These are phyloP conservation scores for Boletellus deceptivus DNA, from an alignment of 1,284 basidiomycete genomes.

Conservation along the genomic window DNA sequence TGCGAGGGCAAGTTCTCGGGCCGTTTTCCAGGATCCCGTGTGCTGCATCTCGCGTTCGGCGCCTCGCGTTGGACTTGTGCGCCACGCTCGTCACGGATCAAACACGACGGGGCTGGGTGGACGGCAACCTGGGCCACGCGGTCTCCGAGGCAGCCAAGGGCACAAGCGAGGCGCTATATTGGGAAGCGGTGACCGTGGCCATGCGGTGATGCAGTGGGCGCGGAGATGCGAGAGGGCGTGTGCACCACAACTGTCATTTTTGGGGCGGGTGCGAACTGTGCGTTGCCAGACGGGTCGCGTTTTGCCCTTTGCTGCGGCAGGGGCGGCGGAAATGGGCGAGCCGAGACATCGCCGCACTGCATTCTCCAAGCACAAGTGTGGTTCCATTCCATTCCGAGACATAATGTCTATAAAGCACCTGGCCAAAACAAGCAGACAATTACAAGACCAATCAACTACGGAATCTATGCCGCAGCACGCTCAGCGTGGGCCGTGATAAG, in stretches of 20 bases:
- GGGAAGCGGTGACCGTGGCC: constrained; percentile 21
- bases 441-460: constrained; percentile 32
- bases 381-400: constrained; percentile 11
- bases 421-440: constrained; percentile 29
- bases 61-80: constrained; percentile 51
- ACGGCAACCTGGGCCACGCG: constrained; percentile 18
- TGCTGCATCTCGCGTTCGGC: constrained; percentile 32
- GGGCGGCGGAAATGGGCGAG: constrained; percentile 18
- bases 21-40: constrained; percentile 68
- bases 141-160: constrained; percentile 30
- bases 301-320: constrained; percentile 20
- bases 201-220: constrained; percentile 10
- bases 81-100: constrained; percentile 29
- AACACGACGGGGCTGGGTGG: constrained; percentile 6
- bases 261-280: constrained; percentile 1
- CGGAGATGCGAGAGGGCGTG: constrained; percentile 6
- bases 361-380: not conserved
- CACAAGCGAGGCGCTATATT: constrained; percentile 30
- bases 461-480: constrained; percentile 25
- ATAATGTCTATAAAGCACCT: constrained; percentile 23
- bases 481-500: constrained; percentile 15
- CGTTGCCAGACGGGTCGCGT: constrained; percentile 2
- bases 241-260: constrained; percentile 3
- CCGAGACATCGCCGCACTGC: constrained; percentile 8
- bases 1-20: constrained; percentile 65